Conservation (phyloP, 345 rosid genomes). For the Orychophragmus violaceus region DNA sequence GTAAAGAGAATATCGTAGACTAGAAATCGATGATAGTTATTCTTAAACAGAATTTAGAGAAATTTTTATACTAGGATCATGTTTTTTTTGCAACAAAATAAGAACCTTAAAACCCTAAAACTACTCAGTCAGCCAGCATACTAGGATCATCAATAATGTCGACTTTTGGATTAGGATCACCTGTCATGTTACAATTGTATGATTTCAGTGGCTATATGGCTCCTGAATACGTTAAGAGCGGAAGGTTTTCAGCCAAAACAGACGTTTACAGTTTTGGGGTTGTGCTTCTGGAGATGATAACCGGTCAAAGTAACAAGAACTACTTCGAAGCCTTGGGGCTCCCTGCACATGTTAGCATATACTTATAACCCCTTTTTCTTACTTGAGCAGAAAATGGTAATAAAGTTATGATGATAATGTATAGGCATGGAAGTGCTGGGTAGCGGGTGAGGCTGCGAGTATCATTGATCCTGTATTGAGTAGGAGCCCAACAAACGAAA, state of each 20-base stretch:
- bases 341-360: slow-evolving; percentile 18
- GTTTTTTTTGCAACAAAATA: too few relatives aligned
- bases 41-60: background rate
- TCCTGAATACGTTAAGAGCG: slow-evolving; percentile 37
- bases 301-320: slow-evolving; percentile 38
- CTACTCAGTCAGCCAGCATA: too few relatives aligned
- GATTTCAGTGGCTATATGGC: slow-evolving; percentile 47
- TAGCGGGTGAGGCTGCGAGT: slow-evolving; percentile 32
- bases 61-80: background rate
- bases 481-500: slow-evolving; percentile 29
- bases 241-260: slow-evolving; percentile 39
- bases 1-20: background rate
- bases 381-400: background rate
- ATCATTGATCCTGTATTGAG: slow-evolving; percentile 35
- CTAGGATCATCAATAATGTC: background rate
- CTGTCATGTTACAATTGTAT: background rate
- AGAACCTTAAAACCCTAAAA: too few relatives aligned
- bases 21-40: background rate
- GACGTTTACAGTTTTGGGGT: slow-evolving; percentile 47
- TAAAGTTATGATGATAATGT: background rate
- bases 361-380: background rate
- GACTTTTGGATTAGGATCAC: background rate
- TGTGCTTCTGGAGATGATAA: slow-evolving; percentile 39
- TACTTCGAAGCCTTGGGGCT: slow-evolving; percentile 16
- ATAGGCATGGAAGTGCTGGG: slow-evolving; percentile 57